Evolutionary conservation across 2,329 filamentous ascomycete genomes (phyloP).

Genomic region (Septoria linicola): DNA sequence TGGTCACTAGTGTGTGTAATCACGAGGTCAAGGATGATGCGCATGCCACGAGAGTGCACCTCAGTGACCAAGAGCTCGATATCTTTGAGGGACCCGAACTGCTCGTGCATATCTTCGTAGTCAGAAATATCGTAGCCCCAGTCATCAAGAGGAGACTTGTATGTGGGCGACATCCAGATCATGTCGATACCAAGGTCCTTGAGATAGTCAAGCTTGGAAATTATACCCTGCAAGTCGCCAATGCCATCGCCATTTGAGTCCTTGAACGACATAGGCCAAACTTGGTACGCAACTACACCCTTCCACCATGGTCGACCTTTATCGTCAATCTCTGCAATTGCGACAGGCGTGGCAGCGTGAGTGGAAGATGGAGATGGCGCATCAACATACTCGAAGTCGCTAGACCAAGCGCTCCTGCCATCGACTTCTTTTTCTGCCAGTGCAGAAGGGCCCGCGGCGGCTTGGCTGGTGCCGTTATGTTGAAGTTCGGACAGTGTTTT

Average conservation of each 20-base stretch:
- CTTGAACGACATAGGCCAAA: conserved; percentile 49
- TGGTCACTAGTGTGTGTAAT: conserved; percentile 73
- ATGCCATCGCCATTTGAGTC: conserved; percentile 58
- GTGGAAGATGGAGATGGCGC: neutral
- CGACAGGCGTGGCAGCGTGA: too few species aligned
- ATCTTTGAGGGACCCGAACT: conserved; percentile 66
- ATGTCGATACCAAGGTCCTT: conserved; percentile 61
- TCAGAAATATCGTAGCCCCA: conserved; percentile 70
- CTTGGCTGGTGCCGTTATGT: too few species aligned
- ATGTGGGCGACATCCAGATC: conserved; percentile 67
- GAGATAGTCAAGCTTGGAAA: conserved; percentile 60
- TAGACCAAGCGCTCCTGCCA: neutral
- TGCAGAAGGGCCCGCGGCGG: too few species aligned
- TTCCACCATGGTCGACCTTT: conserved; percentile 45
- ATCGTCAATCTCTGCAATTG: conserved; percentile 5
- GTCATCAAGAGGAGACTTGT: conserved; percentile 60
- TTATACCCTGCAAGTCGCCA: conserved; percentile 64
- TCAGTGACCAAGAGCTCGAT: conserved; percentile 62
- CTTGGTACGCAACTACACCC: conserved; percentile 47
- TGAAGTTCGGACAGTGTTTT: too few species aligned
- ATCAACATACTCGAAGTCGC: neutral
- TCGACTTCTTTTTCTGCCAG: too few species aligned
- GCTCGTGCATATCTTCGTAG: conserved; percentile 63
- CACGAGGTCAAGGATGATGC: conserved; percentile 71
- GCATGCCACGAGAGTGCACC: conserved; percentile 64